Conservation (phyloP, 331 rosid species). For the Malus hybrid region DNA sequence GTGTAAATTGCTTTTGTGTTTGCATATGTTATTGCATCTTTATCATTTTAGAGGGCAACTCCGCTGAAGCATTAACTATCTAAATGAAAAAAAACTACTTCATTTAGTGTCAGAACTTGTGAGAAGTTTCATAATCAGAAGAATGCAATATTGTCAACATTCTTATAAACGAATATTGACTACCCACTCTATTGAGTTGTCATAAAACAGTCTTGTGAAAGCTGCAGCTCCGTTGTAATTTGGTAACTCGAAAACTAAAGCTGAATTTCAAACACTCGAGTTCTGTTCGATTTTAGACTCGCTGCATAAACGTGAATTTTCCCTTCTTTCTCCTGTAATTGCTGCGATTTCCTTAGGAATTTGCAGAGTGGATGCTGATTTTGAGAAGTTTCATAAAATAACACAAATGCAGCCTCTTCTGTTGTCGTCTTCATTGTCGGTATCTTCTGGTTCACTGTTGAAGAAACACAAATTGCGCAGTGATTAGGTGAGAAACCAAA, state of each 20-base stretch:
- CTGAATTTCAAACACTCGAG: background rate
- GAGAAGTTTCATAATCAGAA: background rate
- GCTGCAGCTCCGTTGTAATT: background rate
- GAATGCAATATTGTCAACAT: background rate
- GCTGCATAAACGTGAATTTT: background rate
- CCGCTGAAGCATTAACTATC: background rate
- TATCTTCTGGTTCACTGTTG: conserved; percentile 35
- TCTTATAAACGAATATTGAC: background rate
- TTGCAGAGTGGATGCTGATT: conserved; percentile 3
- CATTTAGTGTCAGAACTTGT: background rate
- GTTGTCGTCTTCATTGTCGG: conserved; percentile 23
- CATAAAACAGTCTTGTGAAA: background rate
- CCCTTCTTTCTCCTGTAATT: background rate
- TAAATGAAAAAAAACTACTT: background rate
- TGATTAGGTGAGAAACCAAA: conserved; percentile 4
- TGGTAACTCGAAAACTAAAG: background rate
- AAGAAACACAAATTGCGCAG: background rate
- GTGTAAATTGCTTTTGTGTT: background rate
- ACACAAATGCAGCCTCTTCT: conserved; percentile 34
- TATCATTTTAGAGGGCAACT: background rate
- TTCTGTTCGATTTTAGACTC: background rate
- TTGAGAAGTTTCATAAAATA: conserved; percentile 31
- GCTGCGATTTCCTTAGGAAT: background rate
- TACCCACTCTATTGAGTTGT: background rate
- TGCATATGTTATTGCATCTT: background rate